Percentiles rank a stretch among this genome's conserved stretches.
phyloP scores from a whole-genome alignment of 371 early-diverging fungal species.

The Conidiobolus incongruus region DNA sequence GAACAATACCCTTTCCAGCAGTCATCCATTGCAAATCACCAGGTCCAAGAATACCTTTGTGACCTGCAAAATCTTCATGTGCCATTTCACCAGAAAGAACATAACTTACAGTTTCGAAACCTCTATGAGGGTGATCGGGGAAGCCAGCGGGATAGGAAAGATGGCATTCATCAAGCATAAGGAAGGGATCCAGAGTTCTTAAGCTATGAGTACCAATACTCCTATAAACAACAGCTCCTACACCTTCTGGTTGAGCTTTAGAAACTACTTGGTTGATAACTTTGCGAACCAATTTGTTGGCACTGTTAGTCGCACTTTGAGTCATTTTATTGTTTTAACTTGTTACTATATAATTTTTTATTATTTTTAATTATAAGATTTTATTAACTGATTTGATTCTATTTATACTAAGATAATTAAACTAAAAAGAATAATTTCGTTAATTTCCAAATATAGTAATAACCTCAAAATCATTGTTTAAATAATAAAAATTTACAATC shows the following conservation, averaged over 20 bases:
- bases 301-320: too few relatives aligned
- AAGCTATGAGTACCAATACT: constrained; percentile 37
- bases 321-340: too few relatives aligned
- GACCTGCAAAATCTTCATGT: too few relatives aligned
- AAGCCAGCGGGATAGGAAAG: constrained; percentile 20
- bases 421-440: too few relatives aligned
- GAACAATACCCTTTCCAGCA: constrained; percentile 36
- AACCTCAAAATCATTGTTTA: too few relatives aligned
- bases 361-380: too few relatives aligned
- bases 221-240: constrained; percentile 29
- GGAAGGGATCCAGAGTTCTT: constrained; percentile 42
- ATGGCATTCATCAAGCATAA: background rate
- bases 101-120: constrained; percentile 24
- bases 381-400: too few relatives aligned
- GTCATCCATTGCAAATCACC: constrained; percentile 45
- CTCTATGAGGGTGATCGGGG: constrained; percentile 43
- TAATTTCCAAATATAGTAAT: too few relatives aligned
- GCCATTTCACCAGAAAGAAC: constrained; percentile 24
- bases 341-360: too few relatives aligned
- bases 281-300: too few relatives aligned
- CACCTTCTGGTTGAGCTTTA: constrained; percentile 9
- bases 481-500: too few relatives aligned
- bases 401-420: too few relatives aligned
- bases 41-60: constrained; percentile 38
- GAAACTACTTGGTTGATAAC: constrained; percentile 4